phyloP scores from a whole-genome alignment of 495 filamentous ascomycete genomes.

The Tuber melanosporum region DNA sequence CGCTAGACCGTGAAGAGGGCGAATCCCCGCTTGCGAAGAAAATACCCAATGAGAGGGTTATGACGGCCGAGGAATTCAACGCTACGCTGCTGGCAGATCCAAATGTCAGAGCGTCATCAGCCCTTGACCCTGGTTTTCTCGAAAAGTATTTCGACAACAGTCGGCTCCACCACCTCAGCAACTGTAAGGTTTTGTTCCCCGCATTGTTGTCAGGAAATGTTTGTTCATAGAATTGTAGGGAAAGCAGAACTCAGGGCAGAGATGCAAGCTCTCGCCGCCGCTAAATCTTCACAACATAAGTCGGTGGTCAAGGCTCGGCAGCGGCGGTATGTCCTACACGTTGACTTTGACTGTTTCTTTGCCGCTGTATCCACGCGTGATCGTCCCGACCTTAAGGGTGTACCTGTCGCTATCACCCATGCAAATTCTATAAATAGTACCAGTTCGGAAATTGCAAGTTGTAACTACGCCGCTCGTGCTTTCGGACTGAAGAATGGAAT shows the following conservation, averaged over 20 bases:
- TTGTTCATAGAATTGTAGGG: conserved; percentile 54
- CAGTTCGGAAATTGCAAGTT: conserved; percentile 92
- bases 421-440: conserved; percentile 55
- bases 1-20: neutral
- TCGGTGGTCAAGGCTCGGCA: conserved; percentile 36
- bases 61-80: conserved; percentile 86
- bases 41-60: neutral
- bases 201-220: neutral
- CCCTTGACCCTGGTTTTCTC: conserved; percentile 82
- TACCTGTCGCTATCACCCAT: conserved; percentile 86
- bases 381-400: conserved; percentile 71
- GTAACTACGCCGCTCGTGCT: conserved; percentile 83
- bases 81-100: conserved; percentile 72
- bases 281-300: conserved; percentile 27
- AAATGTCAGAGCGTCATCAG: conserved; percentile 72
- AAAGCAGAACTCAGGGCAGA: conserved; percentile 86
- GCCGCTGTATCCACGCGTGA: conserved; percentile 73
- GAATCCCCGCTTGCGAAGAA: neutral
- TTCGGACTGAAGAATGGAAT: conserved; percentile 92
- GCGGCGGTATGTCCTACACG: conserved; percentile 81
- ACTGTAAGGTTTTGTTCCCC: conserved; percentile 14
- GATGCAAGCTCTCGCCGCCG: conserved; percentile 68
- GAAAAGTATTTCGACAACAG: conserved; percentile 92
- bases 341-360: conserved; percentile 98
- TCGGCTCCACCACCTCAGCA: conserved; percentile 82